Evolutionary conservation across 2,329 filamentous ascomycete genomes (phyloP).

Genomic region (Metarhizium anisopliae): DNA sequence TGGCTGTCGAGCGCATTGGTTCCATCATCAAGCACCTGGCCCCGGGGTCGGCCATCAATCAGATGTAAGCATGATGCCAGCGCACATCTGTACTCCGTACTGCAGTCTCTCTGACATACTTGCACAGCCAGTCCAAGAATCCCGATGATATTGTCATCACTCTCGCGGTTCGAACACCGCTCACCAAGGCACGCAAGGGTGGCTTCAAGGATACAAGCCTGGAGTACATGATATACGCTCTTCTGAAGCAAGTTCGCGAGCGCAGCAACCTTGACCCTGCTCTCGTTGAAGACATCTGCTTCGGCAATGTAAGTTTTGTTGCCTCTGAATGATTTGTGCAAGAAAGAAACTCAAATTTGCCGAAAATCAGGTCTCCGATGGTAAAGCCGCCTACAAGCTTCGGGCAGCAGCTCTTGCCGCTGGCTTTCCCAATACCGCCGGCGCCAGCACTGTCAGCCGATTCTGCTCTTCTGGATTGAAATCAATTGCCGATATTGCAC

Average conservation of each 20-base stretch:
- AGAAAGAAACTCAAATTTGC: neutral
- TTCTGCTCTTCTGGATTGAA: slow-evolving; percentile 98
- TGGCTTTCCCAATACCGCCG: slow-evolving; percentile 84
- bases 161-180: slow-evolving; percentile 77
- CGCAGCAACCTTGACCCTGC: slow-evolving; percentile 70
- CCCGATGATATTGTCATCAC: slow-evolving; percentile 96
- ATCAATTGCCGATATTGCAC: slow-evolving; percentile 88
- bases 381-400: slow-evolving; percentile 81
- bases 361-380: slow-evolving; percentile 61
- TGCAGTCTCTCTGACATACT: neutral
- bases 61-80: slow-evolving; percentile 54
- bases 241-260: slow-evolving; percentile 67
- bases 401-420: slow-evolving; percentile 84
- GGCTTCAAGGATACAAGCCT: slow-evolving; percentile 90
- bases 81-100: neutral
- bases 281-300: slow-evolving; percentile 79
- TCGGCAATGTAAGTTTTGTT: slow-evolving; percentile 64
- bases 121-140: slow-evolving; percentile 72
- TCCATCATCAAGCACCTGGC: slow-evolving; percentile 82
- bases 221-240: slow-evolving; percentile 76
- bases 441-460: slow-evolving; percentile 76
- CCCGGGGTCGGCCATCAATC: slow-evolving; percentile 60
- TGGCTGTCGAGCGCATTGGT: slow-evolving; percentile 78
- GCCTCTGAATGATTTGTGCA: neutral
- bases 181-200: slow-evolving; percentile 83